These are phyloP conservation scores for Elaeis guineensis DNA, from an alignment of 176 grass and related monocot species.

Conservation along the genomic window DNA sequence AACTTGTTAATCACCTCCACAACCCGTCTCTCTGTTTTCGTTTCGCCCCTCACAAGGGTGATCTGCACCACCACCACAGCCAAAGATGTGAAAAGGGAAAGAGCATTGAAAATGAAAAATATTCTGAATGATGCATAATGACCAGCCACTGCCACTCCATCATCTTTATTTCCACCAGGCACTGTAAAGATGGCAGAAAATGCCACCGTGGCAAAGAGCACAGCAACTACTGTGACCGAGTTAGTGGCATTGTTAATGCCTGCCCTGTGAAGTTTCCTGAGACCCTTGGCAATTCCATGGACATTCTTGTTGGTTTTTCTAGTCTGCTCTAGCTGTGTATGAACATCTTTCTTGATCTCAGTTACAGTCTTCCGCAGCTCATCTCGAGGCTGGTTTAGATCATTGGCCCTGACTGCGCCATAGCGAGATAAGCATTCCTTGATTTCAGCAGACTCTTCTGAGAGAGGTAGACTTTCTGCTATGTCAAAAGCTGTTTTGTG, in stretches of 20 bases:
- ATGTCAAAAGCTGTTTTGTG: slow-evolving; percentile 14
- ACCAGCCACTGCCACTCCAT: background rate
- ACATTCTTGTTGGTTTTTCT: slow-evolving; percentile 16
- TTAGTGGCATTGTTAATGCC: slow-evolving; percentile 19
- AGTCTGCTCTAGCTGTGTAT: slow-evolving; percentile 9
- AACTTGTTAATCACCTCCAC: slow-evolving; percentile 19
- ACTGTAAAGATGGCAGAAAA: slow-evolving; percentile 9
- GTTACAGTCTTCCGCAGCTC: slow-evolving; percentile 11
- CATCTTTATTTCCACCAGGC: background rate
- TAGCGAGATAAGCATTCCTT: slow-evolving; percentile 7
- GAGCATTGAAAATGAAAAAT: slow-evolving; percentile 14
- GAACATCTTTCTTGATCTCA: slow-evolving; percentile 18
- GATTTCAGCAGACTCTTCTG: slow-evolving; percentile 5
- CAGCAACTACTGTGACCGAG: slow-evolving; percentile 13
- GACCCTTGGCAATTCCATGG: slow-evolving; percentile 15
- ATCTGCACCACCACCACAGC: slow-evolving; percentile 20
- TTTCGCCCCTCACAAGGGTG: slow-evolving; percentile 8
- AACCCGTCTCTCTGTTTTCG: slow-evolving; percentile 4
- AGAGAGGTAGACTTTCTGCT: slow-evolving; percentile 6
- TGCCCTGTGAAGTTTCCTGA: slow-evolving; percentile 10
- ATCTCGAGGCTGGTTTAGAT: slow-evolving; percentile 15
- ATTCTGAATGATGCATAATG: background rate
- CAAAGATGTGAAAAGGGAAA: slow-evolving; percentile 13
- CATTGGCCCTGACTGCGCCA: slow-evolving; percentile 3
- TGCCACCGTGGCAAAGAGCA: slow-evolving; percentile 18